phyloP scores from a whole-genome alignment of 106 monocot species.

The Posidonia australis region DNA sequence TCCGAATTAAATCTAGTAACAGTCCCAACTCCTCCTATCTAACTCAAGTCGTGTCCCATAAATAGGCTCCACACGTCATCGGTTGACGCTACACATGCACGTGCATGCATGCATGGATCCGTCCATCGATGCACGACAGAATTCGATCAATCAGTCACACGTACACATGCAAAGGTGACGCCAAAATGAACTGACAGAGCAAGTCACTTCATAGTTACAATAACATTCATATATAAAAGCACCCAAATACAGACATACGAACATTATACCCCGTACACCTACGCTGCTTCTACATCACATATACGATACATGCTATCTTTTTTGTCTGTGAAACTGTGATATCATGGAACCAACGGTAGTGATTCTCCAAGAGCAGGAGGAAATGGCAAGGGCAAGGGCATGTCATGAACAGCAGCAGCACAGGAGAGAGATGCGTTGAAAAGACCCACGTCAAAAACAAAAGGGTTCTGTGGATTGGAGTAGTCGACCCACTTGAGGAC shows the following conservation, averaged over 20 bases:
- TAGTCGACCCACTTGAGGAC: slow-evolving; percentile 24
- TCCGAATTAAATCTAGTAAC: background rate
- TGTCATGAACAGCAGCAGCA: slow-evolving; percentile 11
- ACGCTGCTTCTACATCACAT: background rate
- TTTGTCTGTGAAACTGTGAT: no score
- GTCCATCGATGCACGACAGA: background rate
- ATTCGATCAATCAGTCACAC: no score
- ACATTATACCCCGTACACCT: background rate
- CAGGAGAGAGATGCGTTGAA: slow-evolving; percentile 1
- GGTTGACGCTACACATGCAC: background rate
- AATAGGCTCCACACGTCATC: background rate
- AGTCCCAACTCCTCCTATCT: background rate
- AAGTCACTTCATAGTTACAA: background rate
- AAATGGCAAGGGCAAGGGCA: background rate
- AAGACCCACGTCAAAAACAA: slow-evolving; percentile 8
- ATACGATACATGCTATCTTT: no score
- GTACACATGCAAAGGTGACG: background rate
- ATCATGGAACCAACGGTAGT: background rate
- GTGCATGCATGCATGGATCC: background rate
- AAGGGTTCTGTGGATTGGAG: slow-evolving; percentile 14
- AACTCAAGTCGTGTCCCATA: background rate
- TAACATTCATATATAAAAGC: background rate
- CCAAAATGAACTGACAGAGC: no score
- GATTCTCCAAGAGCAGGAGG: background rate
- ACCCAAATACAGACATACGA: background rate